Evolutionary conservation across 495 filamentous ascomycete genomes (phyloP).

Genomic region (Gamarada debralockiae): DNA sequence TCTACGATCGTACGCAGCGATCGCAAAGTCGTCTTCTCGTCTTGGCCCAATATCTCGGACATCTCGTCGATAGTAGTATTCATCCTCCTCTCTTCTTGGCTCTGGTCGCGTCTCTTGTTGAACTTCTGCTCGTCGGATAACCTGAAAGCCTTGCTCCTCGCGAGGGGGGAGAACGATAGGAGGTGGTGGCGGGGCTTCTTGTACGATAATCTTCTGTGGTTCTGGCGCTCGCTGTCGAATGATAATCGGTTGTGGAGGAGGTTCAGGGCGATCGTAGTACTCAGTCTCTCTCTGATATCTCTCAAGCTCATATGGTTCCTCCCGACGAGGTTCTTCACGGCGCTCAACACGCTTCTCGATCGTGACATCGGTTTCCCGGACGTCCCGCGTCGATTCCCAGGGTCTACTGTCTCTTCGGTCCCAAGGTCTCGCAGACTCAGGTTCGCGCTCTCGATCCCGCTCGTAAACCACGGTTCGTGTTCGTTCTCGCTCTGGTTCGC

Average conservation of each 20-base stretch:
- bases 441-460: slow-evolving; percentile 29
- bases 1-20: slow-evolving; percentile 41
- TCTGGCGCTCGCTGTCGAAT: slow-evolving; percentile 59
- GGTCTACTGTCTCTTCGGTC: slow-evolving; percentile 36
- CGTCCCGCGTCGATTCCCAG: slow-evolving; percentile 33
- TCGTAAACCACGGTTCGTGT: slow-evolving; percentile 38
- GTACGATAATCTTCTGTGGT: slow-evolving; percentile 67
- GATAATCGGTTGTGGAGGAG: slow-evolving; percentile 56
- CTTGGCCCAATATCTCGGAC: slow-evolving; percentile 38
- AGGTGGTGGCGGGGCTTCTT: slow-evolving; percentile 61
- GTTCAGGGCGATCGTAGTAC: slow-evolving; percentile 55
- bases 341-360: slow-evolving; percentile 34
- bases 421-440: slow-evolving; percentile 50
- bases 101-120: slow-evolving; percentile 40
- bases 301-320: slow-evolving; percentile 48
- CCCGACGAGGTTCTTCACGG: slow-evolving; percentile 25
- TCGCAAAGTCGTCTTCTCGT: slow-evolving; percentile 56
- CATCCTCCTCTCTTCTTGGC: slow-evolving; percentile 42
- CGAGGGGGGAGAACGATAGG: slow-evolving; percentile 62
- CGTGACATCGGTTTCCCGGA: slow-evolving; percentile 32
- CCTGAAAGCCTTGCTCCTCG: slow-evolving; percentile 62
- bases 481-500: slow-evolving; percentile 41
- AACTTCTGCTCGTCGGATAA: slow-evolving; percentile 64
- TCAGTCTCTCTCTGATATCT: slow-evolving; percentile 65
- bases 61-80: slow-evolving; percentile 64